Evolutionary conservation across 2,329 filamentous ascomycete species (phyloP), one percentile per base, ranked within the genome.

Genomic region (Curvularia spicifera): DNA sequence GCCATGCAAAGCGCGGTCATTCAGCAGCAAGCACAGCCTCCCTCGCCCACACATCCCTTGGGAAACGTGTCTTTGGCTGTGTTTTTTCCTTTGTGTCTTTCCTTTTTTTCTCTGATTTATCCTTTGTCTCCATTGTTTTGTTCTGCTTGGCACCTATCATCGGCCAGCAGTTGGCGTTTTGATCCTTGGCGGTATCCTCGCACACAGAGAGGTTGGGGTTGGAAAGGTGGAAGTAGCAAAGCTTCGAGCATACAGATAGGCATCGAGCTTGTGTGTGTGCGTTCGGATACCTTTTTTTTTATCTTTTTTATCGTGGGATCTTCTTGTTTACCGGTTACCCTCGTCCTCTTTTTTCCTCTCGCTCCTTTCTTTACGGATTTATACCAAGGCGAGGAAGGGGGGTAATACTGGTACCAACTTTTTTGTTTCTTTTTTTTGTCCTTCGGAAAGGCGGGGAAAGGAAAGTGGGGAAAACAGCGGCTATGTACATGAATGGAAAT

Each of bases 1-100:
- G 53, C 54, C 43, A 63, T 57, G 57, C 56, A 58, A 54, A 55
- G 46, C 56, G 56, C 56, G 44, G 51, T 55, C 56, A 43, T 58
- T 42, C 55, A 48, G 46, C 54, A 42, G 54, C 43, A 53, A 45
- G 35, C 46, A 46, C 50, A 46, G 13, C 29, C 29, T 12, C 29
- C 9, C 29, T 4, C 4, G 4, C 50, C 45, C 22, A 24, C 46
- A 51, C 13, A 56, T 56, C 29, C 44, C 44, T 52, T 46, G 44
- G 39, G 31, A 31, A 31, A 39, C 33, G 46, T 24, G 40, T 31
- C 39, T n/a, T 50, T 35, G 45, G 40, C 45, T 43, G 37, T 37
- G 7, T 31, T 54, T 31, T 54, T 44, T 53, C 22, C 45, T 49
- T 52, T 53, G 53, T 40, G 28, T 57, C 26, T 33, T 31, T 29